Evolutionary conservation across 768 basidiomycete genomes (phyloP), one percentile per base, ranked within the genome.

Genomic region (Tephrocybe rancida): DNA sequence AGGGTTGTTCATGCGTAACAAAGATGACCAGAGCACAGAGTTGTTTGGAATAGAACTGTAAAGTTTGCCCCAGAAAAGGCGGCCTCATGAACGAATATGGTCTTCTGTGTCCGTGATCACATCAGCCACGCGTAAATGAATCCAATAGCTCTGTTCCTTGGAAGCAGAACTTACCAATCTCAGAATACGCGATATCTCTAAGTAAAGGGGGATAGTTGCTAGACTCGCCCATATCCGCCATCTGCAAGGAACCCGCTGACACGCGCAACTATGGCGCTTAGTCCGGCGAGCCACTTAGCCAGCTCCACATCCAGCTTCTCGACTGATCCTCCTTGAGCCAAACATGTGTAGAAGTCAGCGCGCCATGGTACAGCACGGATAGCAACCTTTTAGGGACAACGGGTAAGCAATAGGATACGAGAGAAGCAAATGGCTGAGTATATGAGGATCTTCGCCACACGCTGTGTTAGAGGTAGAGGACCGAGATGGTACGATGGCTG

Each of bases 311-410:
- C 76, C 27, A 91, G 76, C 50, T 80, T 78, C 50, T 83, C 81
- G 8, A 71, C 39, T 3, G 84, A 76, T 1, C 76, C 81, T 1
- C 85, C 83, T 48, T 87, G 77, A 1, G 82, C 75, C n/a, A 91
- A 76, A 19, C 80, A 77, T 3, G 69, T 64, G 56, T 84, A 88
- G 64, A 91, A 91, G 38, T 83, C 81, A 22, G 68, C 66, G 0
- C 88, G 84, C 14, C 76, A 71, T 0, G 88, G 85, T 26, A 82
- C 86, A 29, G 78, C 81, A 46, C 80, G 80, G 44, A 86, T 79
- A 3, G 84, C 84, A 1, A 85, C 61, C 84, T 85, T 54, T 6
- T 16, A 59, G 27, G 29, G 19, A 39, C 41, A 32, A 16, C 10
- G 18, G 16, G 19, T 27, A 39, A 25, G 3, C 29, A 1, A 10